A percentile compares a stretch with the other conserved stretches of the same genome.
phyloP scores from a whole-genome alignment of 2,329 filamentous ascomycete species.

The Fusarium avenaceum region DNA sequence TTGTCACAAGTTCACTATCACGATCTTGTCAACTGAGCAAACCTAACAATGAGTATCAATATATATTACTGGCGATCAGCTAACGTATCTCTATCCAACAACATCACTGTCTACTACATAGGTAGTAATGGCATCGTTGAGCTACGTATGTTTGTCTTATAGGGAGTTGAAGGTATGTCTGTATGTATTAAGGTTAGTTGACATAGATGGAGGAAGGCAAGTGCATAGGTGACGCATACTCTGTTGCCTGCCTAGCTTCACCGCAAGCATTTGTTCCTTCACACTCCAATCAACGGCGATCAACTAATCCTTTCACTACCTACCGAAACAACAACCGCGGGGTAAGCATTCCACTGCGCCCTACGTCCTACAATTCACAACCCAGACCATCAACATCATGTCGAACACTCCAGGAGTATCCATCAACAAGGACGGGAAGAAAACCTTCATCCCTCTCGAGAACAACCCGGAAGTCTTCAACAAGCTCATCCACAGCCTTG shows the following conservation, averaged over 20 bases:
- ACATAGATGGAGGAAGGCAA: not conserved
- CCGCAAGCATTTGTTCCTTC: not conserved
- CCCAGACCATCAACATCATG: slow-evolving; percentile 22
- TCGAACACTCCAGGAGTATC: slow-evolving; percentile 34
- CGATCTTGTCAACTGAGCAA: not conserved
- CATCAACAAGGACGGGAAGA: slow-evolving; percentile 44
- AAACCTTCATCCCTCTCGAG: slow-evolving; percentile 59
- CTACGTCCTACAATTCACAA: not conserved
- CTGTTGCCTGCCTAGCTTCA: slow-evolving; percentile 30
- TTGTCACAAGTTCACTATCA: not conserved
- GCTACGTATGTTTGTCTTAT: not conserved
- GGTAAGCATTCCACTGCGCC: slow-evolving; percentile 8
- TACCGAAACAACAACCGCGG: slow-evolving; percentile 8
- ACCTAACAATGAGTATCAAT: not conserved
- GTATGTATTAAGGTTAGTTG: not conserved
- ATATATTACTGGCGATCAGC: not conserved
- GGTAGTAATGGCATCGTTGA: not conserved
- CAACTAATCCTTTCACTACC: not conserved
- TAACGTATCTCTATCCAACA: too few relatives aligned
- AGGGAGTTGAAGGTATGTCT: not conserved
- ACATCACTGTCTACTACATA: not conserved
- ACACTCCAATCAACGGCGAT: slow-evolving; percentile 5
- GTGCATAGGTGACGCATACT: slow-evolving; percentile 26
- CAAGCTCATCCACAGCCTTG: slow-evolving; percentile 76
- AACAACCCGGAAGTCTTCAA: slow-evolving; percentile 85